A percentile compares a stretch with the other conserved stretches of the same genome.
Conservation (phyloP, 2,329 filamentous ascomycete genomes). For the Cryphonectria naterciae region DNA sequence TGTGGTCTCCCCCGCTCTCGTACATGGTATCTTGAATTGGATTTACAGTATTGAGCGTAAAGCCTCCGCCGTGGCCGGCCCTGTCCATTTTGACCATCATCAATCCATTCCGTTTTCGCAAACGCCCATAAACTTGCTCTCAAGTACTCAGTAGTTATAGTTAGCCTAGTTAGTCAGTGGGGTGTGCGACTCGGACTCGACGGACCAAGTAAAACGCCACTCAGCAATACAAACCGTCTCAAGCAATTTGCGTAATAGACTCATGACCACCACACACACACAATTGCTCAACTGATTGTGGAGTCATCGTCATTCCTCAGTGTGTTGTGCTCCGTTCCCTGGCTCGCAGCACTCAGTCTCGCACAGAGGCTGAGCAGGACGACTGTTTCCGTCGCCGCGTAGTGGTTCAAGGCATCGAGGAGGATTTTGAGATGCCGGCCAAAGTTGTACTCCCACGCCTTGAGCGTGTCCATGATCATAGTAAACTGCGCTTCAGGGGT, state of each 20-base stretch:
- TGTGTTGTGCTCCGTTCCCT: conserved; percentile 70
- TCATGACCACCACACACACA: neutral
- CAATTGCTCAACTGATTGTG: conserved; percentile 18
- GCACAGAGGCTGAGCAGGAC: conserved; percentile 89
- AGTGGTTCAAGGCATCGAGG: conserved; percentile 93
- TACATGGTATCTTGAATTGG: conserved; percentile 23
- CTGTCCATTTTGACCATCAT: neutral
- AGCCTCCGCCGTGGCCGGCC: neutral
- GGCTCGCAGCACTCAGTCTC: conserved; percentile 77
- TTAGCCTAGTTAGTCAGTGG: neutral
- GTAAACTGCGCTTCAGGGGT: conserved; percentile 45
- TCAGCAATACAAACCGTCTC: conserved; percentile 13
- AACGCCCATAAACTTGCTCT: neutral
- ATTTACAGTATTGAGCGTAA: conserved; percentile 19
- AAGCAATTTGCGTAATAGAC: neutral
- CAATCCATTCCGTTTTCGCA: neutral
- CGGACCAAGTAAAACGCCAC: conserved; percentile 20
- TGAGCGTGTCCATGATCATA: conserved; percentile 77
- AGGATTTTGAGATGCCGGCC: conserved; percentile 89
- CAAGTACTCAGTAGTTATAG: neutral
- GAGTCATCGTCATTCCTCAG: conserved; percentile 61
- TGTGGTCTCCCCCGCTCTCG: neutral
- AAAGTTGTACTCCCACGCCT: conserved; percentile 93
- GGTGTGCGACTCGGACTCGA: neutral
- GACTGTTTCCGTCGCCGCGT: conserved; percentile 95